Percentiles rank a stretch among this genome's conserved stretches.
Conservation (phyloP, 1,284 basidiomycete species). For the Sutorius eximius region DNA sequence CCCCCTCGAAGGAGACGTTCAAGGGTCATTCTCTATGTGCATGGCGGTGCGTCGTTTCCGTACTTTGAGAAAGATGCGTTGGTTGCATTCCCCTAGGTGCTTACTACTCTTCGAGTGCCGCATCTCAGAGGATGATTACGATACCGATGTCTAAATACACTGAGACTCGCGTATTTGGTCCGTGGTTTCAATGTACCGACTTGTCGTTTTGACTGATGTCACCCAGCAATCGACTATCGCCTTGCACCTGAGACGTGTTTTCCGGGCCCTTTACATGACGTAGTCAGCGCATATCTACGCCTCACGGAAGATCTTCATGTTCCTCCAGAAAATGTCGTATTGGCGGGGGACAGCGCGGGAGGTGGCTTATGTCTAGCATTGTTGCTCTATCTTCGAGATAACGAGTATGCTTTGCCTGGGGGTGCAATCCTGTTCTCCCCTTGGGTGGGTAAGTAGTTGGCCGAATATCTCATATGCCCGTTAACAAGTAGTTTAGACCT, state of each 20-base stretch:
- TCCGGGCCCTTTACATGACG: slow-evolving; percentile 92
- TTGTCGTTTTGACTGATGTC: slow-evolving; percentile 7
- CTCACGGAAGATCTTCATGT: slow-evolving; percentile 89
- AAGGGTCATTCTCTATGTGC: slow-evolving; percentile 88
- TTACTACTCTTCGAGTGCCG: slow-evolving; percentile 92
- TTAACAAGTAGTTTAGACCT: slow-evolving; percentile 54
- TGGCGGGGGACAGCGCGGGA: slow-evolving; percentile 93
- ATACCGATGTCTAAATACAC: slow-evolving; percentile 90
- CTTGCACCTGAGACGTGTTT: slow-evolving; percentile 94
- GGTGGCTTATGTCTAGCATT: slow-evolving; percentile 86
- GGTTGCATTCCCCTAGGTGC: slow-evolving; percentile 56
- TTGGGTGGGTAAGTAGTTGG: slow-evolving; percentile 77
- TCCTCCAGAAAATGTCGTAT: slow-evolving; percentile 84
- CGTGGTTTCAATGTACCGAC: slow-evolving; percentile 27
- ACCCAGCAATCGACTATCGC: slow-evolving; percentile 89
- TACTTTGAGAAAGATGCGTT: neutral
- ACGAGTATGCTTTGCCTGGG: slow-evolving; percentile 76
- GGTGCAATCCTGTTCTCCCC: slow-evolving; percentile 88
- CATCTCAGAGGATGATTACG: slow-evolving; percentile 91
- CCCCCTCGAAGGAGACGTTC: slow-evolving; percentile 52
- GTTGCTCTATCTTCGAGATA: slow-evolving; percentile 90
- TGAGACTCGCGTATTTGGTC: slow-evolving; percentile 93
- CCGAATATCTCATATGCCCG: neutral
- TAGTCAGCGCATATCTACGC: slow-evolving; percentile 84
- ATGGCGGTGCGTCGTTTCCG: slow-evolving; percentile 67